Percentiles rank a stretch among this genome's conserved stretches.
phyloP scores from a whole-genome alignment of 1,284 basidiomycete species.

The Cryptococcus sp. region DNA sequence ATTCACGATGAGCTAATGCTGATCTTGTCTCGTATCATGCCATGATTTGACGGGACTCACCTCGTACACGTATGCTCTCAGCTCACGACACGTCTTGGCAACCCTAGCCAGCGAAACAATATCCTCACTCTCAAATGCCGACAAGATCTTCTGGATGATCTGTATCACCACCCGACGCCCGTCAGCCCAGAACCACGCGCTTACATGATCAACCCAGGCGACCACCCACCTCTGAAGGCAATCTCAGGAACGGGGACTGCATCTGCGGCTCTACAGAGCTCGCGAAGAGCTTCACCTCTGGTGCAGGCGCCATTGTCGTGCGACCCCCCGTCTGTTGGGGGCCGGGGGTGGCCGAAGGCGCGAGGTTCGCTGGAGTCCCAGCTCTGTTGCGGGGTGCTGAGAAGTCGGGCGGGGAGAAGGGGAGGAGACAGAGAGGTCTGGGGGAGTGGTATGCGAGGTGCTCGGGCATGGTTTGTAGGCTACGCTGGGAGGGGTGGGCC shows the following conservation, averaged over 20 bases:
- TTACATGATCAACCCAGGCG: neutral
- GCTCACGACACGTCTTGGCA: constrained; percentile 32
- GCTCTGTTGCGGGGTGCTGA: too few species aligned
- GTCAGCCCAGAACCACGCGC: neutral
- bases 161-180: constrained; percentile 3
- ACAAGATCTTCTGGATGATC: constrained; percentile 38
- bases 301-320: too few species aligned
- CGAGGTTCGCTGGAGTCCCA: too few species aligned
- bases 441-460: too few species aligned
- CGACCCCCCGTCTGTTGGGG: too few species aligned
- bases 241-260: constrained; percentile 10
- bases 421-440: too few species aligned
- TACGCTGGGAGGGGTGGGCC: too few species aligned
- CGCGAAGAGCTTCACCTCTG: neutral
- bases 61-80: constrained; percentile 36
- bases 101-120: constrained; percentile 14
- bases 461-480: too few species aligned
- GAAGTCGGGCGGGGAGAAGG: too few species aligned
- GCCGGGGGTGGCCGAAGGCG: too few species aligned
- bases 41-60: constrained; percentile 29
- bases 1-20: too few species aligned
- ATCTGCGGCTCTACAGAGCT: constrained; percentile 3
- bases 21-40: neutral
- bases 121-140: constrained; percentile 20
- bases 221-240: constrained; percentile 10